Evolutionary conservation across 768 basidiomycete genomes (phyloP).

Genomic region (Rhodotorula paludigena): DNA sequence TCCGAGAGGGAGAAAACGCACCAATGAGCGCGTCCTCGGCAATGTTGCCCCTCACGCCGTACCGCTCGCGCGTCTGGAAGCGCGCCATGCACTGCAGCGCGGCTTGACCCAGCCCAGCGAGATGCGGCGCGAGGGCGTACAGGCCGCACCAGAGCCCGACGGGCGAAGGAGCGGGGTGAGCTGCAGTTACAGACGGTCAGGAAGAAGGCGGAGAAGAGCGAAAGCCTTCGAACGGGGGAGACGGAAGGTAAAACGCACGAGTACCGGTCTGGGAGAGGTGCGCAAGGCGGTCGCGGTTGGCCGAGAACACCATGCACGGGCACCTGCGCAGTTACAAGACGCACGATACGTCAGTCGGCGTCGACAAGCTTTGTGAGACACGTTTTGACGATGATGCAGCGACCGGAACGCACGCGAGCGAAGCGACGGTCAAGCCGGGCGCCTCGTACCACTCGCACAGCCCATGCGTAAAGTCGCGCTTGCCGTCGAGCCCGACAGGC

Average conservation of each 20-base stretch:
- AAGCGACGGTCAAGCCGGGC: slow-evolving; percentile 11
- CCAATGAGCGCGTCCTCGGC: slow-evolving; percentile 32
- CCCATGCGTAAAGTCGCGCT: slow-evolving; percentile 23
- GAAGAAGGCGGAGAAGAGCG: not conserved
- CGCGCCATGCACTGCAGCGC: slow-evolving; percentile 31
- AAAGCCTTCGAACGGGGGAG: not conserved
- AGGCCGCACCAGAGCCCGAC: slow-evolving; percentile 26
- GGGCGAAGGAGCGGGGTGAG: slow-evolving; percentile 10
- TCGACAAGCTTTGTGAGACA: not conserved
- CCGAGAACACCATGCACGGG: slow-evolving; percentile 27
- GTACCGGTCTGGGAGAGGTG: slow-evolving; percentile 15
- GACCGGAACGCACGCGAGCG: slow-evolving; percentile 2
- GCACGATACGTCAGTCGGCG: not conserved
- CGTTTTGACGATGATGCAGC: no score
- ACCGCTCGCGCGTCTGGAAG: slow-evolving; percentile 23
- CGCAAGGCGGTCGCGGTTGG: slow-evolving; percentile 10
- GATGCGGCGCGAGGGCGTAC: slow-evolving; percentile 22
- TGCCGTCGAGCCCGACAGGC: slow-evolving; percentile 30
- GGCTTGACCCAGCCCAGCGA: slow-evolving; percentile 32
- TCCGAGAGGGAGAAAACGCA: not conserved
- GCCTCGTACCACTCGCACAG: slow-evolving; percentile 21
- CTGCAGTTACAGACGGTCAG: not conserved
- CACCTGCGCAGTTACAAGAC: slow-evolving; percentile 4
- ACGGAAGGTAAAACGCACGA: not conserved
- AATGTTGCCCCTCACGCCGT: slow-evolving; percentile 24